Base-by-base conservation (phyloP, 2,329 filamentous ascomycete genomes). In the Ambrosiella cleistominuta region DNA sequence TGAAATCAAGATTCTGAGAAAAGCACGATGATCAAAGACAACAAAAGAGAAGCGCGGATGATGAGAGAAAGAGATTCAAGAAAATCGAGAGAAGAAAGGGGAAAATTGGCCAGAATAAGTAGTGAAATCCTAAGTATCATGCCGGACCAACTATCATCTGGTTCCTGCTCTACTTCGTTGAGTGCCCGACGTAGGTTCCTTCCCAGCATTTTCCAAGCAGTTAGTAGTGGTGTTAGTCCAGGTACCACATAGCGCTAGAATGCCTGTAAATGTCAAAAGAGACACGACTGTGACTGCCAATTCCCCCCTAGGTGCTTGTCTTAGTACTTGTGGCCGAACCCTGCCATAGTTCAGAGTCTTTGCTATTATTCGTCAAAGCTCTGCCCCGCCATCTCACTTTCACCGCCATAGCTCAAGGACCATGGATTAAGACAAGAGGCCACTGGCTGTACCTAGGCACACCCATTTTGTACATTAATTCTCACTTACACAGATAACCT, bases 31-130 rank as follows among this genome's bases (percentile, higher is more conserved):
- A 60, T 27, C 58, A 60, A 60, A 37, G 13, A 54, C n/a, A 39
- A 54, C 39, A 47, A 47, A 52, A 35, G 45, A 51, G 49, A 62
- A 52, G 45, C 60, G 55, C 63, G 47, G 54, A 58, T 53, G 54
- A 40, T 56, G 40, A 57, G 57, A 57, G 50, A 59, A 55, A 57
- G 51, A 51, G 47, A 42, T 12, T 49, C 38, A 54, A 35, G 60
- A 52, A 45, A 54, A 47, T 60, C 55, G 57, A 27, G 37, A n/a
- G n/a, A 51, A 40, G 50, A 59, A 59, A 61, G 50, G 53, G 51
- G 60, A 59, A 54, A 60, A 51, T 36, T 56, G 59, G 53, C 52
- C 52, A 58, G 35, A 55, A 56, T 61, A 58, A 54, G 36, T 50
- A 51, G 40, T 49, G 3, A 47, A 42, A 45, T 47, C 19, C 42